These are phyloP conservation scores for Talaromyces islandicus DNA, from an alignment of 2,329 filamentous ascomycete genomes.

Conservation along the genomic window DNA sequence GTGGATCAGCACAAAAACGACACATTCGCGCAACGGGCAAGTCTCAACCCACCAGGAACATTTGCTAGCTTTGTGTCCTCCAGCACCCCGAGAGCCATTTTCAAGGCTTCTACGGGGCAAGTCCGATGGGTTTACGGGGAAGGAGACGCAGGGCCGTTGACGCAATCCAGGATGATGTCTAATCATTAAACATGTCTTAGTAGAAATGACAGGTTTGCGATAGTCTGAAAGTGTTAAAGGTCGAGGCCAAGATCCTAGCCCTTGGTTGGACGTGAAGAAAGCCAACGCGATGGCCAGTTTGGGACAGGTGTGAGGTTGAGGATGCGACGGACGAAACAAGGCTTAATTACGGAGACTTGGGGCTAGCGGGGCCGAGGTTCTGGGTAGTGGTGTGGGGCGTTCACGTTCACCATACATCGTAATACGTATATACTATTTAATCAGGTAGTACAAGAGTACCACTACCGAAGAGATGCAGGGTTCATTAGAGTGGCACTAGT, in stretches of 20 bases:
- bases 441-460: not conserved
- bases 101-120: not conserved
- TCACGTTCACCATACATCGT: not conserved
- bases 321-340: not conserved
- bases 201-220: too few species aligned
- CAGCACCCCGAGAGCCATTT: conserved; percentile 68
- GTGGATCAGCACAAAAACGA: not conserved
- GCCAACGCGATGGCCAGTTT: not conserved
- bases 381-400: not conserved
- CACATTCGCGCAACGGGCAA: not conserved
- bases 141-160: not conserved
- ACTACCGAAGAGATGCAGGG: not conserved
- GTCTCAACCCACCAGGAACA: conserved; percentile 59
- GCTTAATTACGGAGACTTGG: not conserved
- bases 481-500: not conserved
- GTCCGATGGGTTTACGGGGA: not conserved
- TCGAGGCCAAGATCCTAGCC: not conserved
- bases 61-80: conserved; percentile 60
- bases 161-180: not conserved
- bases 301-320: not conserved
- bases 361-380: not conserved
- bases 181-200: not conserved
- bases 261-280: not conserved
- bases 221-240: too few species aligned
- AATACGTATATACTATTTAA: too few species aligned